Base-by-base conservation (phyloP, 2,329 filamentous ascomycete genomes). In the Verticillium longisporum region DNA sequence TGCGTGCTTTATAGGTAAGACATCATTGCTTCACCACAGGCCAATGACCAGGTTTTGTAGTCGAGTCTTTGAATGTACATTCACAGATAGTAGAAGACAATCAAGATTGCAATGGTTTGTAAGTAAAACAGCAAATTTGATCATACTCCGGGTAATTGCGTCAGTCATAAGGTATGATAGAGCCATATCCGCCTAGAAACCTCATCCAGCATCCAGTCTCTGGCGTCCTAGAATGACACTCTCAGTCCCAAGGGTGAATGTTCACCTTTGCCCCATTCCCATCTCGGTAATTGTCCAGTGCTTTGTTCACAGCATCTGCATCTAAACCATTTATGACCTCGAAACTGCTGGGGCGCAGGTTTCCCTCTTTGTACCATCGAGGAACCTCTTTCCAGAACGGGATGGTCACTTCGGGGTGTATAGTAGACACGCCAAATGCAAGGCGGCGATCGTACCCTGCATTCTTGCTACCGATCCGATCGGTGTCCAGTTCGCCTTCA, bases 271-370 rank as follows among this genome's bases (percentile, higher is more conserved):
- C 9, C 10, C 58, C 58, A 13, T 60, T 60, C 33, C 58, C 58
- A 41, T 56, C 5, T 5, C 58, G 58, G 14, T 60, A 60, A 9
- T 26, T 10, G 50, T 60, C 53, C 34, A 60, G 41, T 11, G 50
- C 50, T 33, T 41, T 55, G 58, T 60, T 60, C n/a, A 60, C 58
- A 7, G 58, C 58, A 60, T 55, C 34, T 21, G 58, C 50, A 60
- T 60, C 58, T 21, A 60, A 18, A 0, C 58, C 58, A 13, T 56
- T 56, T 18, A 56, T 55, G 26, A 60, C 11, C 34, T 60, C 58
- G 11, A 55, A 60, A n/a, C 34, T 55, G 34, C 14, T 41, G 13
- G 50, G 58, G 4, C 50, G 33, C 13, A 60, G 5, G 2, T 55
- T 11, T 4, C 58, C 50, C 15, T 60, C 50, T 15, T 55, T 60